Percentiles rank a stretch among this genome's conserved stretches.
These are phyloP conservation scores for Penicillium sp. DNA, from an alignment of 2,329 filamentous ascomycete genomes.

Conservation along the genomic window DNA sequence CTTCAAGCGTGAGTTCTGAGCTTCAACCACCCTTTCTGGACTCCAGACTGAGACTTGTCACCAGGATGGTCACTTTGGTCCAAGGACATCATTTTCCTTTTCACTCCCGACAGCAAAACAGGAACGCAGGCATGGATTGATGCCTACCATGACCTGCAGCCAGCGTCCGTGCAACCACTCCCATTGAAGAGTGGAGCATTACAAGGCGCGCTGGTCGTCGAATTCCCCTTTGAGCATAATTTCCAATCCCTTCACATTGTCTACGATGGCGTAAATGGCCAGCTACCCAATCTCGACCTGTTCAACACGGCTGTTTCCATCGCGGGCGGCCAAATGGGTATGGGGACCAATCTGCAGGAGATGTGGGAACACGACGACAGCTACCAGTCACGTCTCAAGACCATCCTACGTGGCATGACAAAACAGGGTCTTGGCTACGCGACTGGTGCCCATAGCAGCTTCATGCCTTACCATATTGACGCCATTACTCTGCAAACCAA, in stretches of 20 bases:
- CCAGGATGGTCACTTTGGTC: constrained; percentile 93
- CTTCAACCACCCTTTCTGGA: neutral
- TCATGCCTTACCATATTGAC: constrained; percentile 97
- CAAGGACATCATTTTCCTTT: constrained; percentile 91
- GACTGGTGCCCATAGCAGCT: constrained; percentile 86
- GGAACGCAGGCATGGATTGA: constrained; percentile 97
- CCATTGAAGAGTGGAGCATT: constrained; percentile 88
- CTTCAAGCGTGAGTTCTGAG: constrained; percentile 65
- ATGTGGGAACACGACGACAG: constrained; percentile 73
- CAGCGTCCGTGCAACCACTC: constrained; percentile 65
- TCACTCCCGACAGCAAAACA: constrained; percentile 81
- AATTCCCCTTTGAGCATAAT: constrained; percentile 77
- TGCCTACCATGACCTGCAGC: constrained; percentile 89
- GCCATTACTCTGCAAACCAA: constrained; percentile 89
- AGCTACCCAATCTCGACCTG: constrained; percentile 89
- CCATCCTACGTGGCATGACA: constrained; percentile 88
- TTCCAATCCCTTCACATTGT: constrained; percentile 87
- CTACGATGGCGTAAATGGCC: constrained; percentile 94
- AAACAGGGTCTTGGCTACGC: constrained; percentile 85
- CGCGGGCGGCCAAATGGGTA: constrained; percentile 86
- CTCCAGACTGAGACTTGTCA: constrained; percentile 15
- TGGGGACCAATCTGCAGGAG: constrained; percentile 75
- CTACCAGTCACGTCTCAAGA: constrained; percentile 76
- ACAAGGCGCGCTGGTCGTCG: constrained; percentile 87
- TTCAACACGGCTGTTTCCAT: constrained; percentile 91